Conservation (phyloP, 2,329 filamentous ascomycete genomes). For the Dactylellina drechsleri region DNA sequence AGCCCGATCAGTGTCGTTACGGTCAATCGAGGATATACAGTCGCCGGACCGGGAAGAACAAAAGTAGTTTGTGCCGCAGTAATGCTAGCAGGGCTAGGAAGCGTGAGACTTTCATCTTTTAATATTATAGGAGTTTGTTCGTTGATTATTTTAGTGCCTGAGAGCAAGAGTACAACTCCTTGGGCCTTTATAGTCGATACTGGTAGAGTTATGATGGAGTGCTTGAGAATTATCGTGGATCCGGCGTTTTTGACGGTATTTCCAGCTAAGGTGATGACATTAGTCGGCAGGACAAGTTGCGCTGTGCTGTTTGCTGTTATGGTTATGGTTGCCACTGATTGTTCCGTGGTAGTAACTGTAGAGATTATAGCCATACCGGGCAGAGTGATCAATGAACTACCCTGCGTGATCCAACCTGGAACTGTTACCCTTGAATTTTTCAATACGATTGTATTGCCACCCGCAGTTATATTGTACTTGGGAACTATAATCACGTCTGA, state of each 20-base stretch:
- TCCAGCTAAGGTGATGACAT: neutral
- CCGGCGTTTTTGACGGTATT: conserved; percentile 2
- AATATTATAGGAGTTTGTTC: neutral
- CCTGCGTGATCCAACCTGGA: neutral
- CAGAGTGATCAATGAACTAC: neutral
- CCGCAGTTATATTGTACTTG: neutral
- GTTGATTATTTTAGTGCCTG: neutral
- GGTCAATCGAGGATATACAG: neutral
- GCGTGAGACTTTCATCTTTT: neutral
- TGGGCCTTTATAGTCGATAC: neutral
- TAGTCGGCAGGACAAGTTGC: neutral
- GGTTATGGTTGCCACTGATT: too few species aligned
- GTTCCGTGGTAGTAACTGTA: neutral
- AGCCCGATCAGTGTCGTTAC: too few species aligned
- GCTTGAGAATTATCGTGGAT: neutral
- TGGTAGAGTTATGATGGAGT: neutral
- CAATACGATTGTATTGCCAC: neutral
- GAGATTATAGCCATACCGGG: neutral
- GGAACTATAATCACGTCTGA: conserved; percentile 3
- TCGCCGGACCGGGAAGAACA: conserved; percentile 2
- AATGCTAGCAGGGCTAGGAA: neutral
- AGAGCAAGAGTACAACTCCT: neutral
- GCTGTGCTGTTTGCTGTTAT: neutral
- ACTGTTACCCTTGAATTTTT: neutral
- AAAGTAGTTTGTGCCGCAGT: neutral